These are phyloP conservation scores for Arctostaphylos glauca DNA, from an alignment of 148 eudicot genomes.

Conservation along the genomic window DNA sequence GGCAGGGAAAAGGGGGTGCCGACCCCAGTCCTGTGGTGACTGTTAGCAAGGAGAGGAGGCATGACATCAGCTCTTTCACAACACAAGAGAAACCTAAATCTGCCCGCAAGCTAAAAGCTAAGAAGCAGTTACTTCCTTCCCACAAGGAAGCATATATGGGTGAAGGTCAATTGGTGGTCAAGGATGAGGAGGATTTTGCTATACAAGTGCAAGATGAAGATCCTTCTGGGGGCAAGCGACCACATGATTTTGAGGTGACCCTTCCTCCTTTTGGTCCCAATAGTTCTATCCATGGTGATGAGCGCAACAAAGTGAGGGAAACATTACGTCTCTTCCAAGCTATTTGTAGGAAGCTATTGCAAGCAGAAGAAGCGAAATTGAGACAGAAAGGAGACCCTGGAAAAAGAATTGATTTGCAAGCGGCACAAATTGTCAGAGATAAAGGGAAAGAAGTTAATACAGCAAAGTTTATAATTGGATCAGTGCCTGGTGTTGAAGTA, in stretches of 20 bases:
- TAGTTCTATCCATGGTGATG: conserved; percentile 37
- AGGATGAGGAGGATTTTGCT: conserved; percentile 28
- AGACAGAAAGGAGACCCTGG: conserved; percentile 22
- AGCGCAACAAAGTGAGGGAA: conserved; percentile 71
- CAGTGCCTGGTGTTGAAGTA: conserved; percentile 84
- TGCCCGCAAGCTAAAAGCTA: conserved; percentile 22
- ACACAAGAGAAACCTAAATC: conserved; percentile 23
- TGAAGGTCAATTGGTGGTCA: conserved; percentile 17
- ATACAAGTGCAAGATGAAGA: conserved; percentile 23
- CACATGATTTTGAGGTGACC: conserved; percentile 29
- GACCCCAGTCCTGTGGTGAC: conserved; percentile 16
- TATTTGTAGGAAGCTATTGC: conserved; percentile 67
- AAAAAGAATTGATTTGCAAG: conserved; percentile 54
- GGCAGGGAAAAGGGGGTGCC: conserved; percentile 20
- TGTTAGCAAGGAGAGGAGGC: conserved; percentile 30
- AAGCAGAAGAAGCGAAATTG: conserved; percentile 48
- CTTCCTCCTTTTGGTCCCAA: conserved; percentile 50
- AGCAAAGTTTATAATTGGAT: conserved; percentile 37
- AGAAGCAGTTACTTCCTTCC: conserved; percentile 18
- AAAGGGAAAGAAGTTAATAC: conserved; percentile 54
- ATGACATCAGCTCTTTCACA: neutral
- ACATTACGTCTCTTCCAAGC: conserved; percentile 58
- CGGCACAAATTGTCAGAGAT: conserved; percentile 46
- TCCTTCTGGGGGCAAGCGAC: conserved; percentile 24
- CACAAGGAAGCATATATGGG: conserved; percentile 15